Percentiles rank a stretch among this genome's conserved stretches.
phyloP scores from a whole-genome alignment of 306 rosid genomes.

The Vigna hirtella region DNA sequence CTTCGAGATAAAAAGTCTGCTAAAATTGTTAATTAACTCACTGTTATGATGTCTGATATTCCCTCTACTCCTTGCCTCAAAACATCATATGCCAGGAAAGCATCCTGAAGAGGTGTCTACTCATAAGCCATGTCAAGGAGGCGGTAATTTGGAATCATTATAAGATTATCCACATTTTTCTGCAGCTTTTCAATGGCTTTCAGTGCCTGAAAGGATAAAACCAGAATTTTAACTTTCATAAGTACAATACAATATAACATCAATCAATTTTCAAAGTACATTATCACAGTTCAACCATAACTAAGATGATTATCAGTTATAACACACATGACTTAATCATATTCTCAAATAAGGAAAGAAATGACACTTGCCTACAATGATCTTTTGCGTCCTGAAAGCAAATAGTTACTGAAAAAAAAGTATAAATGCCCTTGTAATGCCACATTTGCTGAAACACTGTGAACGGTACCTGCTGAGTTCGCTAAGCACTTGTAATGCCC shows the following conservation, averaged over 20 bases:
- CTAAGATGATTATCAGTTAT: not conserved
- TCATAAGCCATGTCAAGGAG: conserved; percentile 94
- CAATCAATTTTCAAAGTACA: conserved; percentile 9
- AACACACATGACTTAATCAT: not conserved
- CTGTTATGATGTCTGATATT: conserved; percentile 94
- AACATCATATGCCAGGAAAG: conserved; percentile 97
- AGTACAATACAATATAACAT: not conserved
- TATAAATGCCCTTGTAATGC: not conserved
- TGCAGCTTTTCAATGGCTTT: conserved; percentile 96
- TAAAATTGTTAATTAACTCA: conserved; percentile 51
- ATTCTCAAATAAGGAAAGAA: conserved; percentile 44
- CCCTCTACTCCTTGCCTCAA: conserved; percentile 97
- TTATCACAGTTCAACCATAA: conserved; percentile 3
- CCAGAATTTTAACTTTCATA: conserved; percentile 16
- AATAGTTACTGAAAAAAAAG: too few species aligned
- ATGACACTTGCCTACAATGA: conserved; percentile 83
- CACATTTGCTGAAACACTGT: conserved; percentile 65
- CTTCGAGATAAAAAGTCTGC: conserved; percentile 12
- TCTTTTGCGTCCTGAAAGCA: conserved; percentile 78
- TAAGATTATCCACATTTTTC: conserved; percentile 95
- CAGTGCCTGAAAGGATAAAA: conserved; percentile 65
- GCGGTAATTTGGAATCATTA: conserved; percentile 96
- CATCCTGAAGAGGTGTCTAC: conserved; percentile 91
- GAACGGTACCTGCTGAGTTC: conserved; percentile 59
- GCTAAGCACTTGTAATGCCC: conserved; percentile 56